Evolutionary conservation across 2,329 filamentous ascomycete species (phyloP).

Genomic region (Pseudopyrenochaeta lycopersici): DNA sequence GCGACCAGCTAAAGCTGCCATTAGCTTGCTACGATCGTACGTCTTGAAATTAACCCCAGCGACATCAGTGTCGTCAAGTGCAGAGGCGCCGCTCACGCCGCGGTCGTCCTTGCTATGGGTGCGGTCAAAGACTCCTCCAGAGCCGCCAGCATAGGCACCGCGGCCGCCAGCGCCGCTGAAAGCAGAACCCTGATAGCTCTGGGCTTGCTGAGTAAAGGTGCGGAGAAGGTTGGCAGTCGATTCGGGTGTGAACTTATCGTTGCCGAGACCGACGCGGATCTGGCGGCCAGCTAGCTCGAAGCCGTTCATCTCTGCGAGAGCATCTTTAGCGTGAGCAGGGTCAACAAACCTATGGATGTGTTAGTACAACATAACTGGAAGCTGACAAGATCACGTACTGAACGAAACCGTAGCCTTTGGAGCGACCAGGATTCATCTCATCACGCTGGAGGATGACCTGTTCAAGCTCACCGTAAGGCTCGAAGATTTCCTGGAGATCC

Average conservation of each 20-base stretch:
- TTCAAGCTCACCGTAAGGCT: conserved; percentile 96
- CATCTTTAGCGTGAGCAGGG: conserved; percentile 89
- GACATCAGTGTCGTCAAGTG: conserved; percentile 96
- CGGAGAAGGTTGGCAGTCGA: conserved; percentile 92
- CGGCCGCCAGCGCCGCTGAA: conserved; percentile 92
- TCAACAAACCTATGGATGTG: conserved; percentile 80
- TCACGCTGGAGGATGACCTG: conserved; percentile 98
- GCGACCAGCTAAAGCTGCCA: conserved; percentile 92
- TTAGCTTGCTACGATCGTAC: conserved; percentile 97
- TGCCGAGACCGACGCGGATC: conserved; percentile 98
- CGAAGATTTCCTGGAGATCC: conserved; percentile 95
- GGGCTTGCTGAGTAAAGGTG: conserved; percentile 76
- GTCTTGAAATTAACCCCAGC: conserved; percentile 99
- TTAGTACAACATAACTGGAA: conserved; percentile 20
- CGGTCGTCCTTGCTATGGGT: conserved; percentile 91
- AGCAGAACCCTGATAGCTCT: conserved; percentile 82
- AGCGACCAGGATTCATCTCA: conserved; percentile 67
- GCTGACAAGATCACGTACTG: conserved; percentile 72
- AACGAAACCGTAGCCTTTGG: conserved; percentile 94
- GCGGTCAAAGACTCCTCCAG: conserved; percentile 81
- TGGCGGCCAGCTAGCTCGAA: conserved; percentile 97
- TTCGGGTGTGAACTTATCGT: conserved; percentile 99
- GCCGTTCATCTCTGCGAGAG: conserved; percentile 98
- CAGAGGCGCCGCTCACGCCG: conserved; percentile 85
- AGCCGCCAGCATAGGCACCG: conserved; percentile 79